Evolutionary conservation across 495 filamentous ascomycete genomes (phyloP).

Genomic region (Neurospora sp.): DNA sequence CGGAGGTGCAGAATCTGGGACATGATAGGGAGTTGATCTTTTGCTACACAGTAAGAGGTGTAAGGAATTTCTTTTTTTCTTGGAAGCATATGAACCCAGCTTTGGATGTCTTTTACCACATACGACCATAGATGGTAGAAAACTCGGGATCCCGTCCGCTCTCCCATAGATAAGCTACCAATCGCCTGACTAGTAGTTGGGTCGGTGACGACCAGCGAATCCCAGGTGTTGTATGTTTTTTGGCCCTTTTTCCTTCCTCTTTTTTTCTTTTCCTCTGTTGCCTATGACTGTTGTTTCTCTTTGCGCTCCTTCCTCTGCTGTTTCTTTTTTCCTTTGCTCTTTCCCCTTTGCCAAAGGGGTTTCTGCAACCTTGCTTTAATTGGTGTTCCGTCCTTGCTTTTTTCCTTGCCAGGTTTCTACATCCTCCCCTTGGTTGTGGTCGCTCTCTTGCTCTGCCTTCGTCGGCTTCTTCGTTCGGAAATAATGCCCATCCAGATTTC

Average conservation of each 20-base stretch:
- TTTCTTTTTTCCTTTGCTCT: too few species aligned
- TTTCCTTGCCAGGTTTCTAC: too few species aligned
- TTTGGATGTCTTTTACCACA: background rate
- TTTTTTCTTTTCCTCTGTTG: too few species aligned
- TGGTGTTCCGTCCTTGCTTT: too few species aligned
- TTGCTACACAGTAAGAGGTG: background rate
- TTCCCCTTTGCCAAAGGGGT: too few species aligned
- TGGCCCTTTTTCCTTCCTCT: background rate
- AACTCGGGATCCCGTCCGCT: background rate
- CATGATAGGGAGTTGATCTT: background rate
- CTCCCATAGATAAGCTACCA: slow-evolving; percentile 8
- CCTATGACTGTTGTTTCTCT: too few species aligned
- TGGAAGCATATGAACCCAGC: background rate
- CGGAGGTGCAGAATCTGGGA: background rate
- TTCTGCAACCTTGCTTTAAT: too few species aligned
- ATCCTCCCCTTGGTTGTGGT: too few species aligned
- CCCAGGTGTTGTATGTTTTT: slow-evolving; percentile 19
- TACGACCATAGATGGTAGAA: slow-evolving; percentile 1
- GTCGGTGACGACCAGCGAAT: slow-evolving; percentile 36
- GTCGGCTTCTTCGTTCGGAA: too few species aligned
- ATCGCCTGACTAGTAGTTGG: slow-evolving; percentile 32
- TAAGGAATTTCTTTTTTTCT: background rate
- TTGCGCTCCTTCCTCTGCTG: too few species aligned
- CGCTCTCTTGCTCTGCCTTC: too few species aligned
- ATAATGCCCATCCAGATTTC: too few species aligned